Evolutionary conservation across 768 basidiomycete species (phyloP), one percentile per base, ranked within the genome.

Genomic region (Pleurotus cornucopiae): DNA sequence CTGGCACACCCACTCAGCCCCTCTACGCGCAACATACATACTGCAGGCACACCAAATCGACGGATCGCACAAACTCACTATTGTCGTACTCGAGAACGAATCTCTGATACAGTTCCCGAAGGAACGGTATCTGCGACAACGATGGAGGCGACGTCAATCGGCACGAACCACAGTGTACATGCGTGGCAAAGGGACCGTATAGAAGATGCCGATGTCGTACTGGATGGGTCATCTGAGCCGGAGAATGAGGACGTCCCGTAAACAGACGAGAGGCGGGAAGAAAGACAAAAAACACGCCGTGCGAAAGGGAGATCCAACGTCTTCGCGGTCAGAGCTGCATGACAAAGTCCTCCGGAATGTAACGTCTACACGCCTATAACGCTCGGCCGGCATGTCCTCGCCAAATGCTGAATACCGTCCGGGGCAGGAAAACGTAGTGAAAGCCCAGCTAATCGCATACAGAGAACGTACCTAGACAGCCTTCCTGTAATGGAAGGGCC

Each of bases 51-150:
- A 9, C 16, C 23, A 53, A 11, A 37, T 11, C 6, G 37, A 43
- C 37, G 18, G 13, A 40, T 53, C 51, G 39, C 51, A 30, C 56
- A 56, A 21, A 43, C 55, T 57, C 60, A 61, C 46, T 58, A 57
- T 57, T 58, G 56, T 65, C 68, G 72, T 66, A 68, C 71, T 75
- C 75, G 80, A 83, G 82, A 78, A 74, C 78, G 66, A 53, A 53
- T 53, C 51, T 53, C 51, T 53, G 51, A 53, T 53, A 43, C 26
- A 16, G 0, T 6, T 40, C 51, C 51, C 51, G 51, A 6, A 25
- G 39, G 51, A 16, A 40, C 7, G 9, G 26, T n/a, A 53, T 53
- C 51, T 53, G 14, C 18, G 38, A 39, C 39, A 41, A 21, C 39
- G 39, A 53, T 23, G 39, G 12, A 41, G 38, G 51, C 51, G 39